Evolutionary conservation across 176 grass and related monocot genomes (phyloP), one percentile per base, ranked within the genome.

Genomic region (Phragmites australis): DNA sequence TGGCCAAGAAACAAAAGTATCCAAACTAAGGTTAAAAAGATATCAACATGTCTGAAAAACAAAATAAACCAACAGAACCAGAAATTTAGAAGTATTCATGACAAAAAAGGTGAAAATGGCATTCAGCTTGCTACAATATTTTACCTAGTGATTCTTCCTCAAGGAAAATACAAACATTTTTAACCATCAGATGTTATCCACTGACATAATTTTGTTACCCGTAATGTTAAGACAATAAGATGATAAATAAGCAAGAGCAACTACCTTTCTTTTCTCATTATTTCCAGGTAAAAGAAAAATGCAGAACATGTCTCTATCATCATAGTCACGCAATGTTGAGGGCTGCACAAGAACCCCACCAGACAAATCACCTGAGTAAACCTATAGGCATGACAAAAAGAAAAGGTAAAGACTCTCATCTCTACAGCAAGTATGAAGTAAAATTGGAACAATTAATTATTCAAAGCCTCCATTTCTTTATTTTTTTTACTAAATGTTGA

Each of bases 241-340:
- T 17, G 68, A 76, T 32, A 72, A 70, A 66, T 69, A 84, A 61
- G 44, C 18, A 52, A 81, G n/a, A 85, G 46, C 8, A 81, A 48
- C 53, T 70, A 89, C 87, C 87, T 89, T 95, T 87, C 71, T 93
- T 8, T 88, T 91, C 77, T 65, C 58, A 55, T 93, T 91, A 89
- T 80, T 93, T 84, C 92, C 92, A 80, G 92, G 90, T 84, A 91
- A 86, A 75, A 99, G 83, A 82, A 87, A 99, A 82, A 99, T 68
- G 79, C 90, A 93, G 83, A 99, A 93, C 72, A 90, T 88, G 51
- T 99, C 92, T 91, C 96, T 91, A 23, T 91, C 86, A 81, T 95
- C 92, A 74, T 80, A 81, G 54, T 99, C 90, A 79, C 84, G 69
- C 63, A 89, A 56, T 62, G 84, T 89, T 88, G 96, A 90, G 56